These are phyloP conservation scores for Exophiala viscosa DNA, from an alignment of 2,329 filamentous ascomycete genomes.

Conservation along the genomic window DNA sequence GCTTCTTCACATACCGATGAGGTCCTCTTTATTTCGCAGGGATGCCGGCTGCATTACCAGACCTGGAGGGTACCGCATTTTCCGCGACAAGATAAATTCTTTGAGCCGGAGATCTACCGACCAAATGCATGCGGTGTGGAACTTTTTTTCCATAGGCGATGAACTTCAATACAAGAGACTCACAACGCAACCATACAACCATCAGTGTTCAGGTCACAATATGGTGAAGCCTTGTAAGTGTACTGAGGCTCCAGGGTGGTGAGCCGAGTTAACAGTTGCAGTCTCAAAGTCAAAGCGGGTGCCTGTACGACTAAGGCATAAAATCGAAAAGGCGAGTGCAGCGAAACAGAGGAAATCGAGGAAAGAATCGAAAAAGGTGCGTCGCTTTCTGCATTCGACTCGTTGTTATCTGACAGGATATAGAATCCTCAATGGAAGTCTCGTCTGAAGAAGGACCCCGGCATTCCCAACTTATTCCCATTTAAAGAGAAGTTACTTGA, in stretches of 20 bases:
- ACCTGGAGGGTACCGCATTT: no score
- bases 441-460: conserved; percentile 93
- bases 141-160: background rate
- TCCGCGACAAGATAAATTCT: no score
- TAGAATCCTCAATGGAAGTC: conserved; percentile 93
- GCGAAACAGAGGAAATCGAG: conserved; percentile 87
- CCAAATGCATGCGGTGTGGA: background rate
- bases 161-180: background rate
- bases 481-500: conserved; percentile 94
- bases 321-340: conserved; percentile 87
- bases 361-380: conserved; percentile 79
- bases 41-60: no score
- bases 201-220: conserved; percentile 1
- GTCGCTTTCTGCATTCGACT: background rate
- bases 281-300: conserved; percentile 94
- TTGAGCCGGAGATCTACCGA: no score
- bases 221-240: conserved; percentile 33
- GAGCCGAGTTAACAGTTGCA: conserved; percentile 39
- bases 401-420: background rate
- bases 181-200: background rate
- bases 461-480: conserved; percentile 94
- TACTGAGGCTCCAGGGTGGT: background rate
- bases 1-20: no score
- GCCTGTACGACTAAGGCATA: conserved; percentile 84
- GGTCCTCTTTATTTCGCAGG: no score